Evolutionary conservation across 192 early-diverging fungal species (phyloP).

Genomic region (Haplosporangium gracile): DNA sequence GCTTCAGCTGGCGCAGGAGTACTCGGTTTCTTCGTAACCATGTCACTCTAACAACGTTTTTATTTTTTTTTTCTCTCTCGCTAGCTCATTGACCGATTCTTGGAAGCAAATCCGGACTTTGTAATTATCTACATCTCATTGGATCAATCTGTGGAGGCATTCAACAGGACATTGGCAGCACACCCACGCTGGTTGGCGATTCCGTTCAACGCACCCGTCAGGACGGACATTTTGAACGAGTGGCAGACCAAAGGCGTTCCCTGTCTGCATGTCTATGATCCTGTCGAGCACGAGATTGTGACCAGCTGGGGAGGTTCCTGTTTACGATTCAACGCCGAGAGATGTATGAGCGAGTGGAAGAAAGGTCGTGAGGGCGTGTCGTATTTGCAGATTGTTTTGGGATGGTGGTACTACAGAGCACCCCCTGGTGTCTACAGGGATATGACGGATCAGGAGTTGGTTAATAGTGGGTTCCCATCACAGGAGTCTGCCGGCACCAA

Average conservation of each 20-base stretch:
- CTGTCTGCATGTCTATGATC: constrained; percentile 43
- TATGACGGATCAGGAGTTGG: constrained; percentile 37
- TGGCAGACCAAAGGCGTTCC: constrained; percentile 47
- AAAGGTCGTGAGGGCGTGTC: constrained; percentile 29
- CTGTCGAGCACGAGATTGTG: constrained; percentile 38
- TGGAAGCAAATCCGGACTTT: constrained; percentile 41
- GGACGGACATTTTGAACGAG: constrained; percentile 40
- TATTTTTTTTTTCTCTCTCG: not conserved
- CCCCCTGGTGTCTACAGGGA: constrained; percentile 33
- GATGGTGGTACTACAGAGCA: constrained; percentile 39
- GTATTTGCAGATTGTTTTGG: constrained; percentile 35
- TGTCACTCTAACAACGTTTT: not conserved
- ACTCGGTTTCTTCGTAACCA: not conserved
- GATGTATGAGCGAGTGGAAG: constrained; percentile 42
- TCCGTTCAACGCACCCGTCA: constrained; percentile 36
- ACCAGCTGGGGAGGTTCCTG: constrained; percentile 52
- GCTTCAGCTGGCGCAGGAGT: not conserved
- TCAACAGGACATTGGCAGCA: constrained; percentile 34
- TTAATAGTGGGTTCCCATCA: constrained; percentile 19
- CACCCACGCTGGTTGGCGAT: constrained; percentile 46
- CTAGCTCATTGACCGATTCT: constrained; percentile 36
- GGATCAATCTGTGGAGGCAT: constrained; percentile 25
- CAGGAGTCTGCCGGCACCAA: not conserved
- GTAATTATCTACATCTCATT: constrained; percentile 36
- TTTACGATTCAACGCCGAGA: constrained; percentile 40